Evolutionary conservation across 768 basidiomycete genomes (phyloP).

Genomic region (Royoungia palumana): DNA sequence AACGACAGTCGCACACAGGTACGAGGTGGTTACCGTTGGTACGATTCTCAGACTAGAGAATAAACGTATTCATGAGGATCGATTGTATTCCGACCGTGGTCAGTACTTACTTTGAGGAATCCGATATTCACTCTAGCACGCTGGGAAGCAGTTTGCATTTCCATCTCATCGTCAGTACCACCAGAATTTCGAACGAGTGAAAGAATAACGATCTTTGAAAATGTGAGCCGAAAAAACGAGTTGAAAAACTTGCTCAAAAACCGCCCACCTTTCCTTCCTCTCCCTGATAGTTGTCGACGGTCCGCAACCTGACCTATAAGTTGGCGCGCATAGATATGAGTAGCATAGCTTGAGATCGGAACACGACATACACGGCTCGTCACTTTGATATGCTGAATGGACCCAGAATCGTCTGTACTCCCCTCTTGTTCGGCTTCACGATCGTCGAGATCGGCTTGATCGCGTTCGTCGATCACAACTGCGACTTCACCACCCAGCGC

Average conservation of each 20-base stretch:
- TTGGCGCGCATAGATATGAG: neutral
- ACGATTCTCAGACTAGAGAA: slow-evolving; percentile 49
- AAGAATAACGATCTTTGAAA: slow-evolving; percentile 60
- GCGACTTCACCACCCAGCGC: slow-evolving; percentile 47
- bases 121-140: slow-evolving; percentile 48
- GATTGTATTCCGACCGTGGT: neutral
- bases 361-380: slow-evolving; percentile 44
- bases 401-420: slow-evolving; percentile 16
- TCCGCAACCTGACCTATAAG: slow-evolving; percentile 60
- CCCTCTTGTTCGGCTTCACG: slow-evolving; percentile 44
- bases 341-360: neutral
- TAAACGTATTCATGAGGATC: neutral
- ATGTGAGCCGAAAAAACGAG: neutral
- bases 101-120: slow-evolving; percentile 60
- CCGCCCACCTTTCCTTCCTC: slow-evolving; percentile 55
- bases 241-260: neutral
- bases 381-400: slow-evolving; percentile 49
- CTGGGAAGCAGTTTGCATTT: slow-evolving; percentile 11
- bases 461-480: slow-evolving; percentile 66
- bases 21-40: slow-evolving; percentile 43
- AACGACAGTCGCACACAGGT: neutral
- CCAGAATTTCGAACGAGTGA: slow-evolving; percentile 74
- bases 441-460: slow-evolving; percentile 56
- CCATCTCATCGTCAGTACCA: slow-evolving; percentile 35
- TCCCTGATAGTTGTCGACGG: slow-evolving; percentile 78